phyloP scores from a whole-genome alignment of 768 basidiomycete genomes.

The Lentinula boryana region DNA sequence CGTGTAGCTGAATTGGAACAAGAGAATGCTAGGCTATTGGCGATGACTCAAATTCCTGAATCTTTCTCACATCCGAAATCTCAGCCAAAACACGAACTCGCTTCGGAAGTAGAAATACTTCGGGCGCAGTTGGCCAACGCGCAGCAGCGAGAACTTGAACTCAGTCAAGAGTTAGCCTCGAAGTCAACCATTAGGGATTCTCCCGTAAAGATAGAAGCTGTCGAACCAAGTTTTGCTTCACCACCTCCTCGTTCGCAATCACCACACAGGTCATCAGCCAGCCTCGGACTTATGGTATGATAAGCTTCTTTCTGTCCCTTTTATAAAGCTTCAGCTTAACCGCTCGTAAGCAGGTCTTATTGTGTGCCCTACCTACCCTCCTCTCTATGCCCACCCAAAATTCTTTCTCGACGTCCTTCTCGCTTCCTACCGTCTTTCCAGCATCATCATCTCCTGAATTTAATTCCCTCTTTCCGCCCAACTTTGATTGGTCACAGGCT shows the following conservation, averaged over 20 bases:
- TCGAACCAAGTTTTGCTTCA: constrained; percentile 44
- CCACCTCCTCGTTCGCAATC: constrained; percentile 36
- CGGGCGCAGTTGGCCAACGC: constrained; percentile 58
- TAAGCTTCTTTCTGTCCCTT: constrained; percentile 6
- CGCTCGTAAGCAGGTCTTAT: constrained; percentile 52
- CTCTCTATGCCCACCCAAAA: constrained; percentile 61
- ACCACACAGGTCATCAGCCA: constrained; percentile 56
- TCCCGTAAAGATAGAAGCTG: constrained; percentile 53
- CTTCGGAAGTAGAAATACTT: constrained; percentile 62
- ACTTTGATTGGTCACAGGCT: constrained; percentile 53
- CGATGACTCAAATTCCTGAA: constrained; percentile 44
- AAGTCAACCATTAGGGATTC: constrained; percentile 23
- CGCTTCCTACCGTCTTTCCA: constrained; percentile 43
- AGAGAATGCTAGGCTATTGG: constrained; percentile 71
- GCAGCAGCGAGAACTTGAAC: constrained; percentile 60
- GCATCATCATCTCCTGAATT: constrained; percentile 39
- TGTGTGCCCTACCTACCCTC: constrained; percentile 72
- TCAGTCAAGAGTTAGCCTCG: constrained; percentile 54
- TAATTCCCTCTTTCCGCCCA: constrained; percentile 39
- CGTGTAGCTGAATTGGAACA: constrained; percentile 81
- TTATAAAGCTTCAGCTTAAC: constrained; percentile 2
- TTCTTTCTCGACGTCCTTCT: constrained; percentile 48
- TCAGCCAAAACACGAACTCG: constrained; percentile 30
- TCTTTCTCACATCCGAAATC: constrained; percentile 16
- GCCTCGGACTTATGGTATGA: constrained; percentile 67